phyloP scores from a whole-genome alignment of 2,329 filamentous ascomycete species.

The Zymoseptoria passerinii region DNA sequence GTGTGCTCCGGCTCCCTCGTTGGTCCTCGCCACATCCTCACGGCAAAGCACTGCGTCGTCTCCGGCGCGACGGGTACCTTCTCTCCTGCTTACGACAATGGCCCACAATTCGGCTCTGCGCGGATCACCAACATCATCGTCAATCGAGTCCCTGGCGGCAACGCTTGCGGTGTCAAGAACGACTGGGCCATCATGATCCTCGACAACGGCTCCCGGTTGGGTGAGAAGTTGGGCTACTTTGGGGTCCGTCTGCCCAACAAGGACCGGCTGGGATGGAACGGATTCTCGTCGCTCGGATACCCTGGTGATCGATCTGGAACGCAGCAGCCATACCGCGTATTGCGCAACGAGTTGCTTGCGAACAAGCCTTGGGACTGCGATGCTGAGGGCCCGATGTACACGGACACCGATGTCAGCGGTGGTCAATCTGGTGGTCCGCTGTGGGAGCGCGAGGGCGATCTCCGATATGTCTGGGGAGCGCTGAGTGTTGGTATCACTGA shows the following conservation, averaged over 20 bases:
- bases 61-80: slow-evolving; percentile 3
- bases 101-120: slow-evolving; percentile 1
- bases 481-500: slow-evolving; percentile 6
- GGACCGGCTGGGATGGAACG: not conserved
- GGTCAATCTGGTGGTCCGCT: slow-evolving; percentile 9
- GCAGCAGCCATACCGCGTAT: slow-evolving; percentile 5
- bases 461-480: slow-evolving; percentile 7
- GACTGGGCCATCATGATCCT: slow-evolving; percentile 10
- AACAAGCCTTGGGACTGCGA: slow-evolving; percentile 5
- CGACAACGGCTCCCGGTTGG: not conserved
- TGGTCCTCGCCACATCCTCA: slow-evolving; percentile 6
- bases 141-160: slow-evolving; percentile 1
- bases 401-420: slow-evolving; percentile 9
- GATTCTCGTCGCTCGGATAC: slow-evolving; percentile 7
- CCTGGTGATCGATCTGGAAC: slow-evolving; percentile 7
- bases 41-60: slow-evolving; percentile 7
- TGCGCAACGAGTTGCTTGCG: slow-evolving; percentile 5
- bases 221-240: slow-evolving; percentile 7
- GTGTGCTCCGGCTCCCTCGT: slow-evolving; percentile 7
- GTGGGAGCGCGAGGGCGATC: slow-evolving; percentile 2
- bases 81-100: slow-evolving; percentile 8
- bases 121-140: not conserved
- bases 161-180: slow-evolving; percentile 7
- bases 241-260: slow-evolving; percentile 5
- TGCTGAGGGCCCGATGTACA: slow-evolving; percentile 6